A percentile compares a stretch with the other conserved stretches of the same genome.
These are phyloP conservation scores for Raffaelea deltoideospora DNA, from an alignment of 2,329 filamentous ascomycete species.

Conservation along the genomic window DNA sequence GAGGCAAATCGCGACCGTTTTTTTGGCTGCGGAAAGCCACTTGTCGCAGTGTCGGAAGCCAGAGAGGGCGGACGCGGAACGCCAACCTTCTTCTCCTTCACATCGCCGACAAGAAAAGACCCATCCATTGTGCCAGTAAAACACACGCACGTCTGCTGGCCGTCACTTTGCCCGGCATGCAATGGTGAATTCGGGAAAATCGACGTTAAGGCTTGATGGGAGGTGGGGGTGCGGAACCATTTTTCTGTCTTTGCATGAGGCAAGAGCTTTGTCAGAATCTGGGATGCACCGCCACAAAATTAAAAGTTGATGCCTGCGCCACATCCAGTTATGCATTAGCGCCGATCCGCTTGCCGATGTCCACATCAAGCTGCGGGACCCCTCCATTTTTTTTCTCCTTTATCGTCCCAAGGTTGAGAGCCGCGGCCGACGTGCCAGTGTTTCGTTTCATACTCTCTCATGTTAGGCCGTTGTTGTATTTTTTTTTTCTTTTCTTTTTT, in stretches of 20 bases:
- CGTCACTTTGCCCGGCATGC: no score
- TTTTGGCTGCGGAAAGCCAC: conserved; percentile 81
- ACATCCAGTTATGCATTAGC: conserved; percentile 11
- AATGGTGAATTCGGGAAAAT: no score
- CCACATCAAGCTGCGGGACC: conserved; percentile 3
- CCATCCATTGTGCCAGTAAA: conserved; percentile 20
- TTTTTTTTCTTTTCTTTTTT: conserved; percentile 1
- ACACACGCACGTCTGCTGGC: no score
- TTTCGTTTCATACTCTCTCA: conserved; percentile 1
- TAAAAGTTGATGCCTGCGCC: conserved; percentile 7
- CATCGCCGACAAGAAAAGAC: conserved; percentile 52
- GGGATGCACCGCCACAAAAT: conserved; percentile 4
- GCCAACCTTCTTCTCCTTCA: conserved; percentile 57
- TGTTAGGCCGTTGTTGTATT: not conserved
- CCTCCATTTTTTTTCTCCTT: no score
- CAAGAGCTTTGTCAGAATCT: no score
- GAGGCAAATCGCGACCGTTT: conserved; percentile 53
- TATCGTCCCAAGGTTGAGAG: conserved; percentile 8
- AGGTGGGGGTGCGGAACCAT: not conserved
- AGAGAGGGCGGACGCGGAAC: conserved; percentile 46
- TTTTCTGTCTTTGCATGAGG: no score
- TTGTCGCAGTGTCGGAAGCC: conserved; percentile 42
- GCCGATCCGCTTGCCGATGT: conserved; percentile 9
- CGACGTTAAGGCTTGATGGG: no score
- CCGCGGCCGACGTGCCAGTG: not conserved